Percentiles rank a stretch among this genome's conserved stretches.
Conservation (phyloP, 495 filamentous ascomycete genomes). For the Talaromyces wortmannii region DNA sequence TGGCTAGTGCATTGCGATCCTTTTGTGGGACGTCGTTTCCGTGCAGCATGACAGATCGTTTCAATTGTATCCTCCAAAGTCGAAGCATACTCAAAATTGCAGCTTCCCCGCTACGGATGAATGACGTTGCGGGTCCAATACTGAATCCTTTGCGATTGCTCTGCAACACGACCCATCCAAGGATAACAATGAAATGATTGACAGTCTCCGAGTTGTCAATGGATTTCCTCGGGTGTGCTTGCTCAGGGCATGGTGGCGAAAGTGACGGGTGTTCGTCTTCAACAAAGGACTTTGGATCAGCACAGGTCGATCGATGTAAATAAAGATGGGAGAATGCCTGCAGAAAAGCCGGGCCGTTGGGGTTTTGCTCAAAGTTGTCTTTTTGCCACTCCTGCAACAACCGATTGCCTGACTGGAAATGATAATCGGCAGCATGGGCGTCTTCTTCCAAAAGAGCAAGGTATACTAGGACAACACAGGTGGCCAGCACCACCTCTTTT, state of each 20-base stretch:
- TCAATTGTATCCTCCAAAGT: slow-evolving; percentile 1
- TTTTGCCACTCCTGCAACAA: slow-evolving; percentile 7
- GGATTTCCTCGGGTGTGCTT: background rate
- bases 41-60: background rate
- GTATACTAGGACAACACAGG: slow-evolving; percentile 39
- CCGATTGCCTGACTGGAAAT: slow-evolving; percentile 7
- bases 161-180: background rate
- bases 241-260: background rate
- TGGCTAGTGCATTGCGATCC: background rate
- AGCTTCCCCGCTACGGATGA: background rate
- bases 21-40: background rate
- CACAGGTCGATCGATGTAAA: background rate
- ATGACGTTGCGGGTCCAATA: background rate
- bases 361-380: background rate
- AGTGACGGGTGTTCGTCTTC: background rate
- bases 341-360: slow-evolving; percentile 1
- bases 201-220: background rate
- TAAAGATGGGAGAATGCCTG: slow-evolving; percentile 7
- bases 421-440: slow-evolving; percentile 20
- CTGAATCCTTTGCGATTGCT: background rate
- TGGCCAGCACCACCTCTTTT: slow-evolving; percentile 17
- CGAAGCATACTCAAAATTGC: slow-evolving; percentile 3
- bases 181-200: background rate
- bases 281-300: background rate
- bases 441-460: slow-evolving; percentile 41